Evolutionary conservation across 73 alveolate species (phyloP), one percentile per base, ranked within the genome.

Genomic region (Uronychia setigera): DNA sequence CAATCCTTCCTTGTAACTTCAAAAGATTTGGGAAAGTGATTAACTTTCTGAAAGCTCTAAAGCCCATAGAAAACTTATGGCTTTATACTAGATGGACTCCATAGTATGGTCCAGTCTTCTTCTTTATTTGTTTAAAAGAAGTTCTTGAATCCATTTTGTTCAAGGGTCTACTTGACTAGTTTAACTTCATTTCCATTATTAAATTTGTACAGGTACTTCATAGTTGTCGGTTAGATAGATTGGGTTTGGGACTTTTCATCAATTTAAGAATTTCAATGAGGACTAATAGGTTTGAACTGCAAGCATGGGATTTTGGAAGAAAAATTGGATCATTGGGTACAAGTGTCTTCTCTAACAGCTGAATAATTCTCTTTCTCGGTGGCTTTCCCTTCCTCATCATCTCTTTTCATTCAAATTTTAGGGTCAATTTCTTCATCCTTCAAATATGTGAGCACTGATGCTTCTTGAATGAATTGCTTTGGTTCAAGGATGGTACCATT

Each of bases 1-100:
- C 85, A 60, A 75, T 93, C 98, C 76, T 93, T 93, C 31, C 96
- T 84, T 27, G 98, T 93, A 78, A 93, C 87, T 84, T 93, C 96
- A 80, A 88, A 84, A 32, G 98, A 93, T 74, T 91, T 82, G 1
- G 98, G 98, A 74, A 93, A 93, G 74, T 93, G 98, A 80, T 91
- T 91, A 28, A 91, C 86, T 80, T 89, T 79, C 76, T 83, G 31
- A 33, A 28, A 25, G 19, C n/a, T 29, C 26, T 77, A 14, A 1
- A 89, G 80, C 26, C 81, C 80, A 27, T 89, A 79, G 35, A 80
- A 89, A 34, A 85, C 60, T 34, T 32, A 19, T 1, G 81, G 58
- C 58, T 85, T 88, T 1, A 84, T 84, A 59, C 34, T 33, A 25
- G 59, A 5, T 29, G 91, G 31, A 32, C 85, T 76, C 91, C 91